Evolutionary conservation across 345 rosid genomes (phyloP).

Genomic region (Lepidium didymum): DNA sequence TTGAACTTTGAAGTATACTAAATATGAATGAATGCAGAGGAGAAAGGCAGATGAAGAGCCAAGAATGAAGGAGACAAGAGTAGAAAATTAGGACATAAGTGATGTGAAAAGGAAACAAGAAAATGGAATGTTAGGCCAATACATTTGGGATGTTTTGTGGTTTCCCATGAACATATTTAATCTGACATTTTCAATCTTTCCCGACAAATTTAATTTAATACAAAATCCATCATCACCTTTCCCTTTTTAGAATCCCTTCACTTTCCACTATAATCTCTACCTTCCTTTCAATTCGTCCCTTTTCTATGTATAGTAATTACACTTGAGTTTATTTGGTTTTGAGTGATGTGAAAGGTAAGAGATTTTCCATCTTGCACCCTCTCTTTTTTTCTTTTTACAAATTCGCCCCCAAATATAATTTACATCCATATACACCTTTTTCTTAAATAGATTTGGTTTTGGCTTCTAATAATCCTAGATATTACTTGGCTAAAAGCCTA

Average conservation of each 20-base stretch:
- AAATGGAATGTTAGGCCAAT: conserved; percentile 30
- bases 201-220: conserved; percentile 7
- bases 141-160: conserved; percentile 32
- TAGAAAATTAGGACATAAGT: conserved; percentile 10
- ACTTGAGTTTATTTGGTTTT: conserved; percentile 11
- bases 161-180: conserved; percentile 25
- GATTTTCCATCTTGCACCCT: not conserved
- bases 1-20: not conserved
- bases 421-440: not conserved
- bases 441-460: not conserved
- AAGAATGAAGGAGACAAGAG: conserved; percentile 27
- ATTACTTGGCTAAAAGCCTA: conserved; percentile 21
- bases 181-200: conserved; percentile 27
- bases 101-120: conserved; percentile 25
- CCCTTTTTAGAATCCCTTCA: conserved; percentile 22
- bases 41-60: conserved; percentile 21
- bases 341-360: conserved; percentile 29
- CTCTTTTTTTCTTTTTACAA: not conserved
- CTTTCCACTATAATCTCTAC: conserved; percentile 21
- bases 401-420: not conserved
- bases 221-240: conserved; percentile 20
- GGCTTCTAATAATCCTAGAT: not conserved
- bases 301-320: conserved; percentile 16
- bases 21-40: conserved; percentile 6
- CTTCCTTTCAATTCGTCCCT: conserved; percentile 20